phyloP scores from a whole-genome alignment of 352 stramenopile genomes.

The Phytophthora crassamura region DNA sequence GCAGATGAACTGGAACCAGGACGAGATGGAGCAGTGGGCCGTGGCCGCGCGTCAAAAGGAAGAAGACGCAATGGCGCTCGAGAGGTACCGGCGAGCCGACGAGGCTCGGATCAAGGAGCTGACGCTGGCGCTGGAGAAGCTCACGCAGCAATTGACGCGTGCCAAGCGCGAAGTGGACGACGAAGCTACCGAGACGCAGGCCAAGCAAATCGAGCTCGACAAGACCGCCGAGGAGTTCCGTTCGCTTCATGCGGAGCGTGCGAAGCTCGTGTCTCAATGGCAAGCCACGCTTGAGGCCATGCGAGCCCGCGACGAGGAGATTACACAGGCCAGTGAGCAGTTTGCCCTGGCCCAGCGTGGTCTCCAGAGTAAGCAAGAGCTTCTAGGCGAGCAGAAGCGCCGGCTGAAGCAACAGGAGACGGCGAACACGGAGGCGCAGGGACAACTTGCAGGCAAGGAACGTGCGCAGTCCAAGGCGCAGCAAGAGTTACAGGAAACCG shows the following conservation, averaged over 20 bases:
- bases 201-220: conserved; percentile 96
- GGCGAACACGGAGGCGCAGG: conserved; percentile 86
- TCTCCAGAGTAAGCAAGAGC: conserved; percentile 68
- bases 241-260: conserved; percentile 92
- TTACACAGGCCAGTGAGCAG: conserved; percentile 90
- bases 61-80: conserved; percentile 93
- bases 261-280: conserved; percentile 95
- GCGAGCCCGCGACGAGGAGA: conserved; percentile 93
- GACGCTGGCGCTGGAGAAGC: conserved; percentile 93
- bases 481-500: conserved; percentile 67
- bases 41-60: conserved; percentile 96
- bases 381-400: conserved; percentile 78
- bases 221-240: conserved; percentile 95
- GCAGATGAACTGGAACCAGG: conserved; percentile 98
- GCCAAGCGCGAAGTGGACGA: conserved; percentile 82
- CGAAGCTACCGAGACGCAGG: conserved; percentile 93
- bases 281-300: conserved; percentile 95
- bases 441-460: conserved; percentile 73
- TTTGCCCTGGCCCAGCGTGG: conserved; percentile 78
- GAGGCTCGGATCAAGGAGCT: conserved; percentile 97
- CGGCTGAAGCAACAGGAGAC: conserved; percentile 86
- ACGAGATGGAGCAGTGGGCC: conserved; percentile 97
- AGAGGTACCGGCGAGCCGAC: conserved; percentile 94
- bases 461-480: conserved; percentile 74
- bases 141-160: conserved; percentile 87